These are phyloP conservation scores for Clitopilus passeckerianus DNA, from an alignment of 768 basidiomycete genomes.

Conservation along the genomic window DNA sequence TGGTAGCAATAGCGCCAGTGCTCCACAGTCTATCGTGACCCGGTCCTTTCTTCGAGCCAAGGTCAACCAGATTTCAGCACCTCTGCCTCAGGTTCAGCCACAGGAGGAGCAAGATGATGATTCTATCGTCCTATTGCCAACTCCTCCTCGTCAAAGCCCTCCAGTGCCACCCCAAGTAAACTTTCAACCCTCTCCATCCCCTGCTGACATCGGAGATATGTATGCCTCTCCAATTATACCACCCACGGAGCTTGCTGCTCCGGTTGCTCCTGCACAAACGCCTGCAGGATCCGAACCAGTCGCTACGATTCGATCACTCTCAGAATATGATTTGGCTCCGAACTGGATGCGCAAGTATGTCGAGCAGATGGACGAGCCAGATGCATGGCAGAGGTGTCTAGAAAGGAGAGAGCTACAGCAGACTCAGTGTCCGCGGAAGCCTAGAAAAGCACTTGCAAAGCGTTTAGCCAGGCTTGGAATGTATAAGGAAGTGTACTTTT, in stretches of 20 bases:
- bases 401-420: not conserved
- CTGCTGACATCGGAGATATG: not conserved
- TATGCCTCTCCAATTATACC: not conserved
- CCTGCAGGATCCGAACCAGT: no score
- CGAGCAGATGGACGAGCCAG: not conserved
- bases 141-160: not conserved
- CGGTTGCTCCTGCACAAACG: not conserved
- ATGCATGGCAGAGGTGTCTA: not conserved
- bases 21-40: no score
- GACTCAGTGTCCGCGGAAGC: not conserved
- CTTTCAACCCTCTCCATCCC: not conserved
- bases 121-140: not conserved
- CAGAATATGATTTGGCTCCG: not conserved
- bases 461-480: not conserved
- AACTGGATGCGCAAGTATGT: not conserved
- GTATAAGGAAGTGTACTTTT: not conserved
- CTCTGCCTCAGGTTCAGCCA: no score
- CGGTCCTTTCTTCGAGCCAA: no score
- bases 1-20: no score
- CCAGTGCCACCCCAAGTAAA: not conserved
- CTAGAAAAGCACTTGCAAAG: not conserved
- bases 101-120: not conserved
- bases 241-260: not conserved
- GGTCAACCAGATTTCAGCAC: no score
- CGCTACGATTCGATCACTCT: no score